Conservation (phyloP, 1,284 basidiomycete species). For the Cutaneotrichosporon sp. region DNA sequence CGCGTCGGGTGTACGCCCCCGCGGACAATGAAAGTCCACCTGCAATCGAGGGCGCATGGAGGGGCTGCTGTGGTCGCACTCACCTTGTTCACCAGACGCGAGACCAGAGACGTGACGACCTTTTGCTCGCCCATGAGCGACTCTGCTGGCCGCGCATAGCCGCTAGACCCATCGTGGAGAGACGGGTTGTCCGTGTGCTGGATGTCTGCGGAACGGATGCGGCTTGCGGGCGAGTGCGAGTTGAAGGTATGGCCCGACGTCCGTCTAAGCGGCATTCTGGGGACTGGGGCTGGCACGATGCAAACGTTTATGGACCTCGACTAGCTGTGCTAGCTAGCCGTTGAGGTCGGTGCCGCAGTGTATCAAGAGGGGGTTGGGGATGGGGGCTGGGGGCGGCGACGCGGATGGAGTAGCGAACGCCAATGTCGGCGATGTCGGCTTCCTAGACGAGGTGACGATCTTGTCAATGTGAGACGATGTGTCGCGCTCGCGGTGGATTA, state of each 20-base stretch:
- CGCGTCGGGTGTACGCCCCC: neutral
- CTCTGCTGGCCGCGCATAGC: conserved; percentile 7
- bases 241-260: conserved; percentile 20
- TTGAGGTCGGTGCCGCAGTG: neutral
- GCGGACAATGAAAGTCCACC: neutral
- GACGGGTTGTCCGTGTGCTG: conserved; percentile 20
- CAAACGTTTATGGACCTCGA: neutral
- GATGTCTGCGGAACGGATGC: conserved; percentile 17
- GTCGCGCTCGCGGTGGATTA: too few relatives aligned
- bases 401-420: too few relatives aligned
- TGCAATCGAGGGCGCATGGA: too few relatives aligned
- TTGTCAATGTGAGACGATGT: too few relatives aligned
- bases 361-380: neutral
- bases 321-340: neutral
- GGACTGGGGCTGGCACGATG: neutral
- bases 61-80: conserved; percentile 7
- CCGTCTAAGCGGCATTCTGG: conserved; percentile 21
- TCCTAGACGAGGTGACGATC: too few relatives aligned
- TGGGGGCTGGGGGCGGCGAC: neutral
- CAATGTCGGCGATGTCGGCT: too few relatives aligned
- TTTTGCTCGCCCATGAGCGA: conserved; percentile 31
- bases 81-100: conserved; percentile 40
- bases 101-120: conserved; percentile 33
- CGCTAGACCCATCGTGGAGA: conserved; percentile 14
- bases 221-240: conserved; percentile 17